A percentile compares a stretch with the other conserved stretches of the same genome.
Conservation (phyloP, 257 asterid genomes). For the Parsonsia alboflavescens region DNA sequence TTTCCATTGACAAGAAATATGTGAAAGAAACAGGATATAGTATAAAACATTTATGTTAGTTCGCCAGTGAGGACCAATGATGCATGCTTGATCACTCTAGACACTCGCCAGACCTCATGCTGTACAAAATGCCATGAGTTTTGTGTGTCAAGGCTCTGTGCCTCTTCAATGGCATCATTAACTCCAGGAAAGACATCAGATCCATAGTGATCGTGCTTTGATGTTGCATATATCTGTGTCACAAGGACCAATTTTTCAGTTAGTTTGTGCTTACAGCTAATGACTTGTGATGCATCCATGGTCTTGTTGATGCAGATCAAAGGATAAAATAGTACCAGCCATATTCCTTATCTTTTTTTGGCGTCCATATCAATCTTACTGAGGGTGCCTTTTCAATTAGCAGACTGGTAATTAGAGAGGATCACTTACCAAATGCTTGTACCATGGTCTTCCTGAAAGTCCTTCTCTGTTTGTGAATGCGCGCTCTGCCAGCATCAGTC, state of each 20-base stretch:
- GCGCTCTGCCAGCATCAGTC: conserved; percentile 82
- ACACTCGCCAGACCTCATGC: conserved; percentile 81
- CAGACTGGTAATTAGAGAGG: background rate
- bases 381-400: background rate
- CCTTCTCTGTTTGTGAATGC: conserved; percentile 74
- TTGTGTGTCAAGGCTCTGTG: conserved; percentile 34
- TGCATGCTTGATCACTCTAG: conserved; percentile 79
- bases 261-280: background rate
- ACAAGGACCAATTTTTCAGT: conserved; percentile 14
- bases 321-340: background rate
- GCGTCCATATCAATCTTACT: background rate
- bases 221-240: conserved; percentile 70
- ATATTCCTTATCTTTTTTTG: background rate
- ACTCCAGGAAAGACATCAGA: conserved; percentile 69
- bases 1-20: background rate
- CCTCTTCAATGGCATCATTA: conserved; percentile 56
- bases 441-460: conserved; percentile 66
- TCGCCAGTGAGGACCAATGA: conserved; percentile 58
- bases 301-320: background rate
- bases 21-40: background rate
- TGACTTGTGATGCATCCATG: background rate
- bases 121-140: conserved; percentile 61
- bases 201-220: conserved; percentile 67
- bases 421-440: conserved; percentile 71
- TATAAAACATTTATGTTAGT: conserved; percentile 33